Evolutionary conservation across 2,329 filamentous ascomycete species (phyloP), one percentile per base, ranked within the genome.

Genomic region (Colletotrichum euphorbiae): DNA sequence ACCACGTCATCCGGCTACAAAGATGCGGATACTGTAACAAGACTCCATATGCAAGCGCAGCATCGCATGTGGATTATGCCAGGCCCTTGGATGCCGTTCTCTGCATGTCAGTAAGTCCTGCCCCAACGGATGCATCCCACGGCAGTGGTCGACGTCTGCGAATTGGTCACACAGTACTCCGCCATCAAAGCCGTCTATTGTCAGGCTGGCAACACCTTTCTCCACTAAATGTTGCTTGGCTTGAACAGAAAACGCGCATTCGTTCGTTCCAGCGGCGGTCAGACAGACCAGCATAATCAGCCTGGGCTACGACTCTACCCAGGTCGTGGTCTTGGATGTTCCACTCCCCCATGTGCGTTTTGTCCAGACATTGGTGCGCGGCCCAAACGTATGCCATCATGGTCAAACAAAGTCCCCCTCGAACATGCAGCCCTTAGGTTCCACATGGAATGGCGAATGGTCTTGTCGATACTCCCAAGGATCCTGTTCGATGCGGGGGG

Each of bases 261-360:
- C 31, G 7, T 19, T 31, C 42, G 11, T 13, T 3, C 21, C 24
- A 42, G 31, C 12, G 21, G 24, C 50, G 57, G 58, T 51, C 63
- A 50, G 43, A 51, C 36, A 28, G 45, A 15, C 57, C 21, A 12
- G 9, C 12, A 17, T 7, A 48, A 24, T 42, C 50, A 55, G 54
- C 40, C 28, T 8, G 19, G 50, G 40, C 42, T 43, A 24, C 24
- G 50, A 33, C 52, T 50, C 33, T 43, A 42, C 24, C 54, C 54
- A 50, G 56, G 28, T 17, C 28, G 7, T 15, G 13, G 62, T 50
- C 66, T 65, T 55, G 66, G 36, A 66, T 42, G 55, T 65, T 36
- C 66, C 66, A 69, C 66, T 69, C 66, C 24, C 66, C 55, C 66
- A 59, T 59, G 13, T 28, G 4, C 17, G 42, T 48, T n/a, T 6